These are phyloP conservation scores for Wallacemonas sp. DNA, from an alignment of 208 protist species.

Conservation along the genomic window DNA sequence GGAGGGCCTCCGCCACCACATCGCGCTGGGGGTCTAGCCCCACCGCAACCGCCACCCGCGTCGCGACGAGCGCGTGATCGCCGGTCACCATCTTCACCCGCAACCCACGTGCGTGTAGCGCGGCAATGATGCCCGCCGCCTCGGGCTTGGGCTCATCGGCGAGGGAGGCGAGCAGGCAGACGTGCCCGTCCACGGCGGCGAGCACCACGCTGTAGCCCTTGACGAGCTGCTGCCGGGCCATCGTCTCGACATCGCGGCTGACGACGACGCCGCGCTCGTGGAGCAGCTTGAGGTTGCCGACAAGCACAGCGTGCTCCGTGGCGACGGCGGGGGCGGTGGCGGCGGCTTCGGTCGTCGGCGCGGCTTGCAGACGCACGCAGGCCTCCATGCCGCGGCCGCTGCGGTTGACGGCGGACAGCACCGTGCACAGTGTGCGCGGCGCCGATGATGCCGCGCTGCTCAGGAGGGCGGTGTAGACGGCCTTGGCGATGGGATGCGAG, in stretches of 20 bases:
- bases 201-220: slow-evolving; percentile 73
- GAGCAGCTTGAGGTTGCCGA: slow-evolving; percentile 80
- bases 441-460: too few relatives aligned
- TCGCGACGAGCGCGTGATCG: slow-evolving; percentile 74
- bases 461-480: slow-evolving; percentile 44
- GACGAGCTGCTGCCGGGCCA: slow-evolving; percentile 32
- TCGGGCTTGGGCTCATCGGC: slow-evolving; percentile 89
- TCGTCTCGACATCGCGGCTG: slow-evolving; percentile 19
- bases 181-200: slow-evolving; percentile 65
- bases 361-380: slow-evolving; percentile 19
- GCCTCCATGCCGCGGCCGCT: slow-evolving; percentile 61
- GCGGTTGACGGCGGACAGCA: slow-evolving; percentile 45
- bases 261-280: slow-evolving; percentile 33
- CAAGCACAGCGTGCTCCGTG: slow-evolving; percentile 44
- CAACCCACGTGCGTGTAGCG: slow-evolving; percentile 52
- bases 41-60: slow-evolving; percentile 56
- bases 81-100: slow-evolving; percentile 84
- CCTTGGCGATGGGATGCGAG: slow-evolving; percentile 90
- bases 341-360: neutral
- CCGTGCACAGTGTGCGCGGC: slow-evolving; percentile 6
- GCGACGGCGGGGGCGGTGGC: neutral
- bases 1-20: slow-evolving; percentile 83
- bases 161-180: slow-evolving; percentile 64
- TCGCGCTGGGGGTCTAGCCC: slow-evolving; percentile 64
- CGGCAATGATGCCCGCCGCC: slow-evolving; percentile 62